Percentiles rank a stretch among this genome's conserved stretches.
Conservation (phyloP, 169 alveolate genomes). For the Condylostoma magnum region DNA sequence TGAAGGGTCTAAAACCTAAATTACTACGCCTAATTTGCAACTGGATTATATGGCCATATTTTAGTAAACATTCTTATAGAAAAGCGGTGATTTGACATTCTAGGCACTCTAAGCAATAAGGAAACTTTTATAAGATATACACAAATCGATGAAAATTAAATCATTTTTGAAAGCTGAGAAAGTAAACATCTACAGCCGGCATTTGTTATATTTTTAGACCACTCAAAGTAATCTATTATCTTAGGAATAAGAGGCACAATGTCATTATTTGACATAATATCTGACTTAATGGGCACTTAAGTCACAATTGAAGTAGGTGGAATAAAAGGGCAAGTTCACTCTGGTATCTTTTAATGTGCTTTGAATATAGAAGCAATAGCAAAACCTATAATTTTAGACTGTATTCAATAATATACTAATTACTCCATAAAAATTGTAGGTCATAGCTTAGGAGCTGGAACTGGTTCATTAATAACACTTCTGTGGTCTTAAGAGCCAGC, state of each 20-base stretch:
- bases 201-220: neutral
- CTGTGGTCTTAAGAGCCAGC: constrained; percentile 17
- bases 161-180: neutral
- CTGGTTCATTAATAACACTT: constrained; percentile 1
- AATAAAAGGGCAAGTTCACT: constrained; percentile 2
- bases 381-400: neutral
- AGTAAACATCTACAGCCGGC: neutral
- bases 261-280: constrained; percentile 24
- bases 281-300: constrained; percentile 10
- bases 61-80: constrained; percentile 18
- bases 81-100: neutral
- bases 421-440: constrained; percentile 2
- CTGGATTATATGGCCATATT: constrained; percentile 16
- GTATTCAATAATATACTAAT: neutral
- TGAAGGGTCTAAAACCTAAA: neutral
- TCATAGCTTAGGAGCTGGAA: constrained; percentile 26
- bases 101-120: neutral
- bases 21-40: neutral
- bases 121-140: constrained; percentile 20
- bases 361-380: neutral
- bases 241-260: constrained; percentile 20
- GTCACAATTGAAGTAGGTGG: neutral
- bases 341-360: constrained; percentile 17
- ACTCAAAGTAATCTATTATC: neutral
- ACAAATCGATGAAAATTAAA: neutral